These are phyloP conservation scores for Aspergillus neoniger DNA, from an alignment of 2,329 filamentous ascomycete species.

Conservation along the genomic window DNA sequence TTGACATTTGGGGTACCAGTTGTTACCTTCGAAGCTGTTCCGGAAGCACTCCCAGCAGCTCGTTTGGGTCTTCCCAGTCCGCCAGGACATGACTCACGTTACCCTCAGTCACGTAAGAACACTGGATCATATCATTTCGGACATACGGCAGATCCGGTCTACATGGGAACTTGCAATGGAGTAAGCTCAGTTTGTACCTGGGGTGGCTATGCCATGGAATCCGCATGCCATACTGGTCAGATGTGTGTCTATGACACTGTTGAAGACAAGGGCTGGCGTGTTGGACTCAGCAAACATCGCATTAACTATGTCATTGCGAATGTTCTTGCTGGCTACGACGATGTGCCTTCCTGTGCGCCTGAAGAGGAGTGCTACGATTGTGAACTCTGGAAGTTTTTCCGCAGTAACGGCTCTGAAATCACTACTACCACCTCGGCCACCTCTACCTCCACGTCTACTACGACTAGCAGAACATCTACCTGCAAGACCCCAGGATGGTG, in stretches of 20 bases:
- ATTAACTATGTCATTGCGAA: slow-evolving; percentile 86
- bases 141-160: slow-evolving; percentile 93
- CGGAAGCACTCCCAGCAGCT: slow-evolving; percentile 82
- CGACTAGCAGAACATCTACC: slow-evolving; percentile 72
- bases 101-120: slow-evolving; percentile 68
- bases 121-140: slow-evolving; percentile 90
- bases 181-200: slow-evolving; percentile 86
- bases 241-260: slow-evolving; percentile 94
- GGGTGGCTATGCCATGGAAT: slow-evolving; percentile 90
- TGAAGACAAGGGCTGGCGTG: slow-evolving; percentile 85
- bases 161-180: slow-evolving; percentile 89
- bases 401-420: slow-evolving; percentile 82
- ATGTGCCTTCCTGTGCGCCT: slow-evolving; percentile 72
- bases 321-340: slow-evolving; percentile 80
- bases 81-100: slow-evolving; percentile 70
- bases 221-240: slow-evolving; percentile 83
- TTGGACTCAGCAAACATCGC: slow-evolving; percentile 86
- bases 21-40: slow-evolving; percentile 92
- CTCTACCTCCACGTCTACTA: slow-evolving; percentile 45
- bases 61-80: slow-evolving; percentile 84
- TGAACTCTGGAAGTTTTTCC: slow-evolving; percentile 89
- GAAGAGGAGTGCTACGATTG: slow-evolving; percentile 87
- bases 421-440: slow-evolving; percentile 60
- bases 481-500: slow-evolving; percentile 94
- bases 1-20: slow-evolving; percentile 87